Evolutionary conservation across 2,329 filamentous ascomycete species (phyloP).

Genomic region (Neophaeococcomyces aloes): DNA sequence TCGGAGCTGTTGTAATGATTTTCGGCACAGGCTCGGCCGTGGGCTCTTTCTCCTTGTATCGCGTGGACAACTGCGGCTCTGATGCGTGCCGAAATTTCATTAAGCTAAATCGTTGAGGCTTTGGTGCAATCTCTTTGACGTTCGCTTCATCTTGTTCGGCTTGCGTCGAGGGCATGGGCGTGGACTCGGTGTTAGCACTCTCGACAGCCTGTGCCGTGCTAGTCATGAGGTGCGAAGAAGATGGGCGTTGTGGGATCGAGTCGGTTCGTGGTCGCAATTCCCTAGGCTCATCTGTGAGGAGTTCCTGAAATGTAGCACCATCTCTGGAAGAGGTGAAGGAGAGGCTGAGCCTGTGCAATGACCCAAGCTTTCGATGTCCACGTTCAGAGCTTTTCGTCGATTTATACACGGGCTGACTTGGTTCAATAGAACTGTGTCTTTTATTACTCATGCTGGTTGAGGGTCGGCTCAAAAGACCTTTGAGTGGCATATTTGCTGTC

Average conservation of each 20-base stretch:
- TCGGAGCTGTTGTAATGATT: slow-evolving; percentile 89
- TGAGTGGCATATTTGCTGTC: slow-evolving; percentile 7
- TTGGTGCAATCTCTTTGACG: slow-evolving; percentile 18
- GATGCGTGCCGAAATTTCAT: slow-evolving; percentile 85
- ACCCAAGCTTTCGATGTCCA: slow-evolving; percentile 12
- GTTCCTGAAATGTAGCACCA: slow-evolving; percentile 11
- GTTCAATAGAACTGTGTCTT: slow-evolving; percentile 1
- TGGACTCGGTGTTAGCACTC: background rate
- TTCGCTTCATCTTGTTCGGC: background rate
- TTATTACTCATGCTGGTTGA: slow-evolving; percentile 1
- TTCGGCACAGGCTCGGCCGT: slow-evolving; percentile 41
- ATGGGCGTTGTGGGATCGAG: background rate
- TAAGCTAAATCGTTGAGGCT: slow-evolving; percentile 50
- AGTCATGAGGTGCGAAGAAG: background rate
- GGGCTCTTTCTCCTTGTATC: slow-evolving; percentile 49
- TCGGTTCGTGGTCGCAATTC: slow-evolving; percentile 3
- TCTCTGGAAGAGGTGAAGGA: slow-evolving; percentile 16
- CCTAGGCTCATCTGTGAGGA: slow-evolving; percentile 13
- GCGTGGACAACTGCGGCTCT: slow-evolving; percentile 74
- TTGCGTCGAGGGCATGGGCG: slow-evolving; percentile 1
- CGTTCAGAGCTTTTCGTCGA: background rate
- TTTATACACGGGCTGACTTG: background rate
- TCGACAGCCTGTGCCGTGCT: slow-evolving; percentile 1
- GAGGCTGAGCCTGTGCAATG: slow-evolving; percentile 18
- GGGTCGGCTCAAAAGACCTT: slow-evolving; percentile 1